Conservation (phyloP, 768 basidiomycete species). For the Tricholoma bakamatsutake region DNA sequence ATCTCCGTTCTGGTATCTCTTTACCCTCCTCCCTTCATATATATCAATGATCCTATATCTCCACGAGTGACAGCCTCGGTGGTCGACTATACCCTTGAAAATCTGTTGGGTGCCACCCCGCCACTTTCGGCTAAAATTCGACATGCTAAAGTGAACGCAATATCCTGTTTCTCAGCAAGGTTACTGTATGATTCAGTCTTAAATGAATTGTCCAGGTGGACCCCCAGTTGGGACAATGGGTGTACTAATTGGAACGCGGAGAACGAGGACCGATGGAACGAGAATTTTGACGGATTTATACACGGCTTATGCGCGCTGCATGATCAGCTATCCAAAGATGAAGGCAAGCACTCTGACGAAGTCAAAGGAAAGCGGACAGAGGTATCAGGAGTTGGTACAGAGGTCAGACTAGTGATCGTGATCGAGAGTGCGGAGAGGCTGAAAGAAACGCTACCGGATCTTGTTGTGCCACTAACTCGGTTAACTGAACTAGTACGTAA, state of each 20-base stretch:
- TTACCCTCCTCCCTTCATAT: constrained; percentile 60
- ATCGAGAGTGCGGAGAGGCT: constrained; percentile 67
- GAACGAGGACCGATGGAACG: constrained; percentile 46
- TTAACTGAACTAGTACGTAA: constrained; percentile 61
- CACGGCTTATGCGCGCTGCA: constrained; percentile 50
- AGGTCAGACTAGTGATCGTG: constrained; percentile 49
- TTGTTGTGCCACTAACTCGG: constrained; percentile 66
- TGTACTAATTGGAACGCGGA: constrained; percentile 51
- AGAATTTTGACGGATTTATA: constrained; percentile 63
- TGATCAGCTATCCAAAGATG: constrained; percentile 16
- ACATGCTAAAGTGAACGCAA: constrained; percentile 46
- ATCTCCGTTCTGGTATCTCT: constrained; percentile 31
- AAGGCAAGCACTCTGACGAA: constrained; percentile 5
- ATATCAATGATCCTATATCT: constrained; percentile 53
- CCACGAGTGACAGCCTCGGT: constrained; percentile 39
- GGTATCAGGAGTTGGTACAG: constrained; percentile 13
- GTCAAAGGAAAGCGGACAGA: constrained; percentile 22
- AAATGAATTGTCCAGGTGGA: constrained; percentile 53
- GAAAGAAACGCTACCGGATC: constrained; percentile 53
- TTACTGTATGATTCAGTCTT: constrained; percentile 63
- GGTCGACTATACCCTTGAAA: constrained; percentile 31
- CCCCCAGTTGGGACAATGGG: constrained; percentile 53
- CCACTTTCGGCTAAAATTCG: constrained; percentile 23
- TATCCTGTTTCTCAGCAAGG: constrained; percentile 55
- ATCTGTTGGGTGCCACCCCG: constrained; percentile 10